Conservation (phyloP, 495 filamentous ascomycete genomes). For the Cercophora samala region DNA sequence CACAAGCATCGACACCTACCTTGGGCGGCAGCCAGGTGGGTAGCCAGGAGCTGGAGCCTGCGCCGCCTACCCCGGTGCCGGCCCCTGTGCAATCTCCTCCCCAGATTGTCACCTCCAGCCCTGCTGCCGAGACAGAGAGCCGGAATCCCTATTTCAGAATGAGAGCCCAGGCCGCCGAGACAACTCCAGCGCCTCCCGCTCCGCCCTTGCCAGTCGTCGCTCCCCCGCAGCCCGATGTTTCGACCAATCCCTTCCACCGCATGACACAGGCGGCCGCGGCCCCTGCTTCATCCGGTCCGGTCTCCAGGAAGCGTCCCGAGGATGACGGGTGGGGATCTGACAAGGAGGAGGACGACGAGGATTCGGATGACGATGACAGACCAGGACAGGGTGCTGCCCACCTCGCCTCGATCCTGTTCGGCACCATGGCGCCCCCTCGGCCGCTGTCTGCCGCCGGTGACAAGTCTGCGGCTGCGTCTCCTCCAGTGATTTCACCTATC, state of each 20-base stretch:
- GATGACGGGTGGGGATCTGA: slow-evolving; percentile 92
- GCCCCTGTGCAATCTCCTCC: slow-evolving; percentile 41
- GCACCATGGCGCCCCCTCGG: slow-evolving; percentile 93
- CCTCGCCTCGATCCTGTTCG: slow-evolving; percentile 89
- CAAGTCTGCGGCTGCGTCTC: slow-evolving; percentile 49
- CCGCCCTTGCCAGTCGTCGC: slow-evolving; percentile 44
- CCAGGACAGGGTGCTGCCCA: slow-evolving; percentile 80
- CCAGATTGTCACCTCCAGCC: slow-evolving; percentile 47
- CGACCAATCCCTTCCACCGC: slow-evolving; percentile 96
- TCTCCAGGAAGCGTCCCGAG: slow-evolving; percentile 41
- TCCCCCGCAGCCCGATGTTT: slow-evolving; percentile 50
- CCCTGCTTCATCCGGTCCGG: slow-evolving; percentile 32
- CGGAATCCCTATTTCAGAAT: slow-evolving; percentile 52
- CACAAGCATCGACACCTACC: slow-evolving; percentile 78
- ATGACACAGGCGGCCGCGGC: slow-evolving; percentile 58
- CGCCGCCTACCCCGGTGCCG: slow-evolving; percentile 45
- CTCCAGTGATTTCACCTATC: slow-evolving; percentile 39
- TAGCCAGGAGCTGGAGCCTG: slow-evolving; percentile 51
- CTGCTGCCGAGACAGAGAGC: slow-evolving; percentile 47
- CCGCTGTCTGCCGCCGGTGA: slow-evolving; percentile 80
- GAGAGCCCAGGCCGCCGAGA: slow-evolving; percentile 49
- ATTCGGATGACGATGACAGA: slow-evolving; percentile 65
- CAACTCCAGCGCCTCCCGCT: slow-evolving; percentile 40
- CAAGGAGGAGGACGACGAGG: slow-evolving; percentile 69
- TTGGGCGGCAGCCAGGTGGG: slow-evolving; percentile 49